Evolutionary conservation across 2,329 filamentous ascomycete species (phyloP).

Genomic region (Macrophomina pseudophaseolina): DNA sequence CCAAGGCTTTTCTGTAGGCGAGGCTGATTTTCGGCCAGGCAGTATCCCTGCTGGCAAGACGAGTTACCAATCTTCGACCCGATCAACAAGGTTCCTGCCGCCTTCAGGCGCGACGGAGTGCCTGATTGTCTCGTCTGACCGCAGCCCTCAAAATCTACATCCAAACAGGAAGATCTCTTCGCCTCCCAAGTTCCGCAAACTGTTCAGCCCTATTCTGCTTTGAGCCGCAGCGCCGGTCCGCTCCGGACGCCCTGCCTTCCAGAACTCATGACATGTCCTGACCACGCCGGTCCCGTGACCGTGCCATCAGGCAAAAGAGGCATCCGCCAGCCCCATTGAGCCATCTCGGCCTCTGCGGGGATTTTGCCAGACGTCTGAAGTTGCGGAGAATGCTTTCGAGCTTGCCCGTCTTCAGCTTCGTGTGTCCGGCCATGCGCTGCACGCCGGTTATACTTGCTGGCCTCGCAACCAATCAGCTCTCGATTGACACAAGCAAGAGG

Average conservation of each 20-base stretch:
- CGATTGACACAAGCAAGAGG: not conserved
- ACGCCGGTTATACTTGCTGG: no score
- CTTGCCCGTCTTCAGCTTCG: constrained; percentile 4
- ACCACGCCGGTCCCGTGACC: not conserved
- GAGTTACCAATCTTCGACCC: not conserved
- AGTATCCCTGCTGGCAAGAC: not conserved
- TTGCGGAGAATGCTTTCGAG: constrained; percentile 3
- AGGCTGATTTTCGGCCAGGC: not conserved
- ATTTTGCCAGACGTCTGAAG: constrained; percentile 16
- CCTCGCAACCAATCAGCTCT: not conserved
- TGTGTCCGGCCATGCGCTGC: not conserved
- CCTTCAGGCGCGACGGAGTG: not conserved
- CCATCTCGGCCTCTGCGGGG: constrained; percentile 4
- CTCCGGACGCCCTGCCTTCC: not conserved
- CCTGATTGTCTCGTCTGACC: not conserved
- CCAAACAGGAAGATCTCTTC: no score
- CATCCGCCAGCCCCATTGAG: constrained; percentile 4
- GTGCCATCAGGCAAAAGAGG: not conserved
- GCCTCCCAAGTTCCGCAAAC: no score
- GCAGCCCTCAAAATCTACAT: not conserved
- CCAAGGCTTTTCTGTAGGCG: constrained; percentile 2
- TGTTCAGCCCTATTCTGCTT: no score
- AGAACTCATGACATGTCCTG: constrained; percentile 3
- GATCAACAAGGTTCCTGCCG: constrained; percentile 7
- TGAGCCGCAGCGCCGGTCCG: not conserved